Base-by-base conservation (phyloP, 495 filamentous ascomycete species). In the Friedmanniomyces simplex region DNA sequence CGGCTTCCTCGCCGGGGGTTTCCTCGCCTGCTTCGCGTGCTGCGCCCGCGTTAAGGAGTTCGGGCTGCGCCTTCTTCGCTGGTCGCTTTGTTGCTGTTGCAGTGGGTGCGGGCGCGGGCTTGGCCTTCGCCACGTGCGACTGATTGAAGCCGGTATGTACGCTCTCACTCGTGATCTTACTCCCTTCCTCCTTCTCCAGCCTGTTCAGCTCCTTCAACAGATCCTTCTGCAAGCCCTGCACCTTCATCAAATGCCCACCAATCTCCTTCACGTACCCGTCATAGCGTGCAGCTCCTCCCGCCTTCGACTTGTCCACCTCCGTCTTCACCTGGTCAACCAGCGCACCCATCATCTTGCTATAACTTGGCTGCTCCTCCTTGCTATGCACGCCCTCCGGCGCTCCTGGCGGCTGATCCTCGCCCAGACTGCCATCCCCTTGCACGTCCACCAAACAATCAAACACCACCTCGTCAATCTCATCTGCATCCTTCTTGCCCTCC, bases 281-380 rank as follows among this genome's bases (percentile, higher is more conserved):
- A 61, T 84, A 85, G 32, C 85, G 74, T 60, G 83, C 79, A 32
- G 81, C 72, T 3, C 73, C 74, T 59, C 85, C 79, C 34, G 82
- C 76, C 16, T 54, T 54, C 22, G 51, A 41, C 20, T 43, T 41
- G 37, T 54, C 51, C 7, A 54, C 51, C 51, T 54, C 51, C 7
- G 34, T n/a, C 37, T 54, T 97, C 26, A 97, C 90, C 68, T 96
- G 87, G 64, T 98, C 93, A 7, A 96, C 79, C 60, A 98, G 63
- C 5, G 83, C 79, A 28, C 88, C 86, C 86, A 97, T 90, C 93
- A 98, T 97, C 73, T 89, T 86, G 18, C 88, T 91, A 67, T 95
- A 98, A 5, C 84, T 86, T 0, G 89, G 89, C 54, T 85, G 81
- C 63, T 90, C 84, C 60, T 78, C 75, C 62, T 84, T 73, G 36